Evolutionary conservation across 2,329 filamentous ascomycete genomes (phyloP), one percentile per base, ranked within the genome.

Genomic region (Pestalotiopsis sp.): DNA sequence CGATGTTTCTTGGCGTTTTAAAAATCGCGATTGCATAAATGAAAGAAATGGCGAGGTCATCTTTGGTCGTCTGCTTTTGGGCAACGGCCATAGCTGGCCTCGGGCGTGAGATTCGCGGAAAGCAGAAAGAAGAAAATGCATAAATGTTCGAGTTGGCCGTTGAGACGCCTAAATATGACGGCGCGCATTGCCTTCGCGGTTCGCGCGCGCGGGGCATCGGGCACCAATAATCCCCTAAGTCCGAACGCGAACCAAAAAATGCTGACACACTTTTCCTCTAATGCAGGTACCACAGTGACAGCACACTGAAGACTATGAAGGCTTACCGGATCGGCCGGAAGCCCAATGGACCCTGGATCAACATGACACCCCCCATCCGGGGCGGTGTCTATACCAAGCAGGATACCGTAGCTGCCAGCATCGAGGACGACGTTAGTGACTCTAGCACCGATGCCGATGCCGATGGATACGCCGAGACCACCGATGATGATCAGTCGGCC

Each of bases 281-380:
- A 73, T 75, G 68, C 80, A 90, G 88, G 71, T 90, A 89, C 77
- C 89, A 91, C 75, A 85, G 82, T 52, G 78, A 80, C 56, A 78
- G 81, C 66, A 87, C 87, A 14, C 77, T 89, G 38, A 80, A 82
- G 63, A 85, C 84, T 64, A 90, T 91, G 87, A 86, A 84, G 76
- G 83, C 84, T 73, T 90, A 85, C 78, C 87, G 86, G 73, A 88
- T 91, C 73, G 89, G 88, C 73, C 85, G 84, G 74, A 85, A 83
- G 75, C 81, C 86, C 61, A 75, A 79, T 67, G 83, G 85, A 70
- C 83, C 83, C 49, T 91, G 88, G 88, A 78, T 80, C 70, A 89
- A 88, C 79, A 81, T 85, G 72, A 85, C 84, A 72, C 88, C 89
- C 67, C 89, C 89, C 71, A 90, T 91, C 70, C 83, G 85, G 75